Percentiles rank a stretch among this genome's conserved stretches.
Evolutionary conservation across 2,329 filamentous ascomycete species (phyloP).

Genomic region (Phyllosticta citrichinensis): DNA sequence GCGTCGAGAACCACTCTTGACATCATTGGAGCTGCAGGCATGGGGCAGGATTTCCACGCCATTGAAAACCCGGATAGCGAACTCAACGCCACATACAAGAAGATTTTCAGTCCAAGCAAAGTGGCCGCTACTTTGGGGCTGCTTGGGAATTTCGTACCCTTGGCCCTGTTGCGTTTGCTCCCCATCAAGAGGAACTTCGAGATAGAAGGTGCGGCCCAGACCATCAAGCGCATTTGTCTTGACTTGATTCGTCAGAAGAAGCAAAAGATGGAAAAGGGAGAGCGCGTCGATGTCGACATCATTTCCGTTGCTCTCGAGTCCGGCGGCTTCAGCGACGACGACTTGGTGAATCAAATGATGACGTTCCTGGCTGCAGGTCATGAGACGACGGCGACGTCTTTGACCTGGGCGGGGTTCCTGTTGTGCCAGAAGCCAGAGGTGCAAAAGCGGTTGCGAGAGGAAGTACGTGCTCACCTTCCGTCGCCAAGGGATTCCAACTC

Average conservation of each 20-base stretch:
- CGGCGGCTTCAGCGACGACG: constrained; percentile 65
- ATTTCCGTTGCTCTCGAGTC: constrained; percentile 70
- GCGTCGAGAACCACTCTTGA: constrained; percentile 45
- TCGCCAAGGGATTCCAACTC: constrained; percentile 27
- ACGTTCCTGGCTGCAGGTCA: constrained; percentile 69
- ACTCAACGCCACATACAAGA: constrained; percentile 42
- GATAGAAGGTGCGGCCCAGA: constrained; percentile 24
- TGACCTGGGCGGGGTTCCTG: constrained; percentile 46
- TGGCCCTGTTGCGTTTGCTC: constrained; percentile 50
- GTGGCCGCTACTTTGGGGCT: constrained; percentile 48
- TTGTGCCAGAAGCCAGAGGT: constrained; percentile 40
- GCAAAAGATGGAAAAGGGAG: constrained; percentile 38
- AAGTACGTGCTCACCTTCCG: constrained; percentile 39
- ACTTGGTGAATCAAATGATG: constrained; percentile 83
- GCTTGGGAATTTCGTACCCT: constrained; percentile 52
- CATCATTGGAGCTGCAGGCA: constrained; percentile 48
- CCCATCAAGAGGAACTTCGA: constrained; percentile 59
- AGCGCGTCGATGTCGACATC: constrained; percentile 56
- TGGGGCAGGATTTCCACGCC: constrained; percentile 47
- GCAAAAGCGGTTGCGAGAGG: constrained; percentile 40
- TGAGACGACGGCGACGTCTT: constrained; percentile 46
- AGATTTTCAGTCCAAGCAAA: constrained; percentile 38
- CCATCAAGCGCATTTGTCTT: constrained; percentile 50
- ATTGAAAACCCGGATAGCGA: constrained; percentile 41
- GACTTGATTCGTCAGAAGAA: constrained; percentile 65